A percentile compares a stretch with the other conserved stretches of the same genome.
Evolutionary conservation across 768 basidiomycete species (phyloP).

Genomic region (Omphalotus guepiniiformis): DNA sequence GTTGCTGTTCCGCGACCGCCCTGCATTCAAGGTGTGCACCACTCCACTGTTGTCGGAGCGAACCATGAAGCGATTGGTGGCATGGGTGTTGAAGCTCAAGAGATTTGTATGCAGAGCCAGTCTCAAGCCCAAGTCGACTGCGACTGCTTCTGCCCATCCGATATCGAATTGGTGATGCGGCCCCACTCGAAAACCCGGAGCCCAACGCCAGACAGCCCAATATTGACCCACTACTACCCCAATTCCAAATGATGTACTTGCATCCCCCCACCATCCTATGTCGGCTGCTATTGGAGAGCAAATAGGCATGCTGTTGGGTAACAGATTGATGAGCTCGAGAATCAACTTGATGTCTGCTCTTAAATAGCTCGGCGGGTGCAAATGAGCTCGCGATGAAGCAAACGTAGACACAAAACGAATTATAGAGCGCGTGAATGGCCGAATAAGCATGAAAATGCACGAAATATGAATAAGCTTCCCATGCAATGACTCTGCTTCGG

Average conservation of each 20-base stretch:
- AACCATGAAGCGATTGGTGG: no score
- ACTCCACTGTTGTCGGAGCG: no score
- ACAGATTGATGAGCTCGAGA: slow-evolving; percentile 4
- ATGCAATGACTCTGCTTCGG: slow-evolving; percentile 21
- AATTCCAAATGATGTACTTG: slow-evolving; percentile 31
- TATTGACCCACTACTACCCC: slow-evolving; percentile 22
- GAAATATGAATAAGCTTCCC: slow-evolving; percentile 30
- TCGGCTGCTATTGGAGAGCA: slow-evolving; percentile 13
- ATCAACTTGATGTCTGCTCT: slow-evolving; percentile 23
- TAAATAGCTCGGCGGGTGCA: slow-evolving; percentile 9
- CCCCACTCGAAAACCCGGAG: slow-evolving; percentile 24
- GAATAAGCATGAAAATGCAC: slow-evolving; percentile 20
- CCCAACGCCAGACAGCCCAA: slow-evolving; percentile 29
- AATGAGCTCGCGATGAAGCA: slow-evolving; percentile 10
- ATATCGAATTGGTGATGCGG: slow-evolving; percentile 14
- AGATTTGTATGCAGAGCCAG: slow-evolving; percentile 9
- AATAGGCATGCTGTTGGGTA: slow-evolving; percentile 19
- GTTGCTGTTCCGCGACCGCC: slow-evolving; percentile 20
- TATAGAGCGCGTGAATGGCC: slow-evolving; percentile 20
- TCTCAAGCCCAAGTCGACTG: slow-evolving; percentile 29
- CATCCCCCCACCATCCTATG: slow-evolving; percentile 32
- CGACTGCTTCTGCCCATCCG: slow-evolving; percentile 20
- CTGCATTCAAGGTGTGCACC: no score
- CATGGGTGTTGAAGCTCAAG: no score
- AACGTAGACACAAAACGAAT: slow-evolving; percentile 19